Evolutionary conservation across 2,329 filamentous ascomycete species (phyloP), one percentile per base, ranked within the genome.

Genomic region (Ophiostoma fasciatum): DNA sequence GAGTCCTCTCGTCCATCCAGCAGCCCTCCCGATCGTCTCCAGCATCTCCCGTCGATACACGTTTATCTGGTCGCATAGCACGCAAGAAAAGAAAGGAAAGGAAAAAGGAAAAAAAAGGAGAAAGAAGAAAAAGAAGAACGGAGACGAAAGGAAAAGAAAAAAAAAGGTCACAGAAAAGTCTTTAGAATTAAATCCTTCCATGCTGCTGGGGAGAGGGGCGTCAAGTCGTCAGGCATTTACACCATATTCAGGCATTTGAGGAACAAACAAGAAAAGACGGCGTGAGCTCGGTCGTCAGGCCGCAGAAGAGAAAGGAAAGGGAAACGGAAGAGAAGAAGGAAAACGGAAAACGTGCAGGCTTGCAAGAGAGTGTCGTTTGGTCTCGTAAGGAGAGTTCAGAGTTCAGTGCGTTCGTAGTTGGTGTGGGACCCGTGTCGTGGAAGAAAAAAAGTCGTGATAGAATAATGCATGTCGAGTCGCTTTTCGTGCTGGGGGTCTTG

Each of bases 151-250:
- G 14, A 28, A 33, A 31, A 21, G 25, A 31, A 9, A 22, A 14
- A 10, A 17, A 27, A 17, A 36, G 18, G 29, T n/a, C 13, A 34
- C 14, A 25, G 11, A 37, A 40, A 35, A 33, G 37, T 31, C 44
- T 42, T 42, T 42, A 33, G 43, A 41, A 41, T 46, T 42, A 43
- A 44, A 44, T 44, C 45, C 43, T 45, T 45, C 43, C 40, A 45
- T 46, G 38, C 38, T 37, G 38, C 37, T 14, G 29, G 32, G 38
- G 40, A 23, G 8, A 21, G 7, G 30, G 36, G 40, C 43, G 42
- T 47, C 37, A 42, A 22, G 39, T 47, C 45, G 46, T 47, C 38
- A 47, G 30, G 42, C 43, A 39, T 46, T 40, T 45, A 44, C 37
- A 45, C 45, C 45, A 36, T 45, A 22, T 44, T 39, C 36, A 38